Evolutionary conservation across 352 stramenopile species (phyloP), one percentile per base, ranked within the genome.

Genomic region (Pythium diclinum): DNA sequence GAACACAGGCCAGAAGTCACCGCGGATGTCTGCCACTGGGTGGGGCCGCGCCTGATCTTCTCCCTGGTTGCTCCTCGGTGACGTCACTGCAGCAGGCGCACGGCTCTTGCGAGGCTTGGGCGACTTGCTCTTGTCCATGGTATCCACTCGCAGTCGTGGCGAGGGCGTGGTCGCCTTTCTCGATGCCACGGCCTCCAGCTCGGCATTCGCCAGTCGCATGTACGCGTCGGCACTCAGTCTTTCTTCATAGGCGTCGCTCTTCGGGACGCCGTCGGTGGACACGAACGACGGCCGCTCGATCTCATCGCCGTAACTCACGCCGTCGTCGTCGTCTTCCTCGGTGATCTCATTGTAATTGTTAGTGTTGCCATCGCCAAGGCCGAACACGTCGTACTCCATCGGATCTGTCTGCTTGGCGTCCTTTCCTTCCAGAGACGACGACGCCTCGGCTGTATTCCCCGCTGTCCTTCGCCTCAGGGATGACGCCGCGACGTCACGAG

Each of bases 181-280:
- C 6, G 30, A 48, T 1, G 66, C 56, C 3, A 61, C 14, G 8
- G 40, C 47, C 48, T 83, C 78, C 52, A 91, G 77, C 61, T 83
- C 79, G 14, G 75, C 69, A 48, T 71, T 89, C 30, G 86, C 86
- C 23, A 92, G 73, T 16, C 85, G 79, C 81, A 94, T 94, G 70
- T 79, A 94, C 16, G 76, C 77, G 47, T 94, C 86, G 11, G 83
- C 79, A 52, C 80, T 94, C 9, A 76, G 79, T 21, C 72, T 71
- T 19, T 76, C 79, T 11, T 72, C 65, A 5, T 30, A 51, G 7
- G 51, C 55, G 10, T 66, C 53, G 28, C 46, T 58, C 19, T 34
- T 32, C 9, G 38, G 57, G 14, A 70, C 30, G 48, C 83, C 81
- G 38, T 89, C 78, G 3, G 81, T 93, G 4, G 86, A 95, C 34